Percentiles rank a stretch among this genome's conserved stretches.
Evolutionary conservation across 73 alveolate species (phyloP).

Genomic region (Stentor coeruleus): DNA sequence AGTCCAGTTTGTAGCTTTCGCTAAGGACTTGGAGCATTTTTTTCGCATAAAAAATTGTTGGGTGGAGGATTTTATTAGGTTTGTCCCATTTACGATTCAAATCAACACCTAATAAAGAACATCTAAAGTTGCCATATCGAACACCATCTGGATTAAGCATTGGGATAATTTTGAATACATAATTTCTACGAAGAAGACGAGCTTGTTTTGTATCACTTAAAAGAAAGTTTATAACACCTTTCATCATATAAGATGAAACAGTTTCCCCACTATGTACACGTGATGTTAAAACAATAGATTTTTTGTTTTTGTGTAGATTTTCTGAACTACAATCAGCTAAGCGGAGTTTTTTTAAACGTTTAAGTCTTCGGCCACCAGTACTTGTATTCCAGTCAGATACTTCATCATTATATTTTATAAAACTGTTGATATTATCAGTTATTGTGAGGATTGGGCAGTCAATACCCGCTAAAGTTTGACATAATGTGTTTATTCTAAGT

Average conservation of each 20-base stretch:
- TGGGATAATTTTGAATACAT: slow-evolving; percentile 88
- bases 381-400: slow-evolving; percentile 21
- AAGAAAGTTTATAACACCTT: slow-evolving; percentile 80
- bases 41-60: slow-evolving; percentile 90
- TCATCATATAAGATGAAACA: slow-evolving; percentile 58
- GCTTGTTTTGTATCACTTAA: slow-evolving; percentile 79
- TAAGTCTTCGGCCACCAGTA: slow-evolving; percentile 52
- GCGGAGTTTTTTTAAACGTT: slow-evolving; percentile 21
- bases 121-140: slow-evolving; percentile 90
- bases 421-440: slow-evolving; percentile 20
- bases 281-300: slow-evolving; percentile 78
- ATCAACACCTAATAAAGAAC: slow-evolving; percentile 95
- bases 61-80: slow-evolving; percentile 94
- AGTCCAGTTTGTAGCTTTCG: slow-evolving; percentile 88
- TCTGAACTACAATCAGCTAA: neutral
- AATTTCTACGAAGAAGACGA: slow-evolving; percentile 77
- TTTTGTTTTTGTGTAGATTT: slow-evolving; percentile 42
- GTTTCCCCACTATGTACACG: slow-evolving; percentile 99
- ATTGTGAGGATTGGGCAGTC: slow-evolving; percentile 33
- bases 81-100: slow-evolving; percentile 96
- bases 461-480: slow-evolving; percentile 81
- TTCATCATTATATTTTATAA: neutral
- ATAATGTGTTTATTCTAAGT: slow-evolving; percentile 57
- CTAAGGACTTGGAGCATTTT: slow-evolving; percentile 86
- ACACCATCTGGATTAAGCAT: slow-evolving; percentile 99